These are phyloP conservation scores for Scheffersomyces stipitis DNA, from an alignment of 805 yeast genomes.

Conservation along the genomic window DNA sequence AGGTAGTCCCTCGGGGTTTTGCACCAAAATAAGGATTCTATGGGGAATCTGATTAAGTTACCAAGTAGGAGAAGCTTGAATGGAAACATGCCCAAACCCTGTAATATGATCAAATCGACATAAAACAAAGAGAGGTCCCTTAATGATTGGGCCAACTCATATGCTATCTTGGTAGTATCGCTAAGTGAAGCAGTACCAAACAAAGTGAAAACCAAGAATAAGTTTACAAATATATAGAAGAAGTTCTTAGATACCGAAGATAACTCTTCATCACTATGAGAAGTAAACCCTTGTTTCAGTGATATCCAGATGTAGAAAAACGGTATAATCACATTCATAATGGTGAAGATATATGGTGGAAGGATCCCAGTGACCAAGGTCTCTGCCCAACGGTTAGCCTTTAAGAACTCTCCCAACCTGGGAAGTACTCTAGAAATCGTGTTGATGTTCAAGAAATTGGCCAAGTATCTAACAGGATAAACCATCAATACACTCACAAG, in stretches of 20 bases:
- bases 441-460: slow-evolving; percentile 76
- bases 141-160: slow-evolving; percentile 79
- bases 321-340: slow-evolving; percentile 81
- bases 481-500: slow-evolving; percentile 70
- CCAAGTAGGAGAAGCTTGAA: slow-evolving; percentile 82
- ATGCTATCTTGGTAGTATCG: slow-evolving; percentile 88
- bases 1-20: slow-evolving; percentile 83
- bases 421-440: slow-evolving; percentile 85
- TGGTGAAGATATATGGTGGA: slow-evolving; percentile 88
- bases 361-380: slow-evolving; percentile 81
- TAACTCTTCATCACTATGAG: slow-evolving; percentile 89
- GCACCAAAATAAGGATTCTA: slow-evolving; percentile 54
- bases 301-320: slow-evolving; percentile 84
- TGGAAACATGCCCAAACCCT: slow-evolving; percentile 89
- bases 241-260: slow-evolving; percentile 90
- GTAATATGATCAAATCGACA: slow-evolving; percentile 79
- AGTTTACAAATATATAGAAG: slow-evolving; percentile 89
- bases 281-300: slow-evolving; percentile 80
- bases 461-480: slow-evolving; percentile 81
- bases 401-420: slow-evolving; percentile 64
- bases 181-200: slow-evolving; percentile 90
- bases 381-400: slow-evolving; percentile 67
- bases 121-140: slow-evolving; percentile 81
- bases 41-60: slow-evolving; percentile 68
- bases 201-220: slow-evolving; percentile 89